Conservation (phyloP, 2,329 filamentous ascomycete genomes). For the Pseudogymnoascus sp. region DNA sequence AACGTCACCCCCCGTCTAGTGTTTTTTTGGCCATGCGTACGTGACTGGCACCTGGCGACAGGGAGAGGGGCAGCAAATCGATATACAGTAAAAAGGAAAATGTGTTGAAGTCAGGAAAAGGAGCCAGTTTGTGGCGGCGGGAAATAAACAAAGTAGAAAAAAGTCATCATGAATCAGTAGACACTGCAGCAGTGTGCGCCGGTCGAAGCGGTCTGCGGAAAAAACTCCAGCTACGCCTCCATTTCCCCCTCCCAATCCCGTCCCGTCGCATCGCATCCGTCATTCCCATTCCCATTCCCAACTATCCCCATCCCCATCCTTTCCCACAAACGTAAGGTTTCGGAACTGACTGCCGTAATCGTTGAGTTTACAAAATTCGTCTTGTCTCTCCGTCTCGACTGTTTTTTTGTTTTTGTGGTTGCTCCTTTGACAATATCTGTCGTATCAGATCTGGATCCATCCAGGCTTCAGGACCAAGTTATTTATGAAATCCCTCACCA, state of each 20-base stretch:
- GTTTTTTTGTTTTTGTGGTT: background rate
- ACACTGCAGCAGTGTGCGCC: background rate
- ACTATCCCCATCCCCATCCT: background rate
- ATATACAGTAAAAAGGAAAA: slow-evolving; percentile 1
- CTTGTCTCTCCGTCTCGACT: background rate
- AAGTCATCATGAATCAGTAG: slow-evolving; percentile 2
- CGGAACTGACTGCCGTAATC: background rate
- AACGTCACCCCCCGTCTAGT: background rate
- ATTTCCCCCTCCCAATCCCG: background rate
- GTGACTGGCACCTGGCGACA: background rate
- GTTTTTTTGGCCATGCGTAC: background rate
- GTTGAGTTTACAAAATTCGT: background rate
- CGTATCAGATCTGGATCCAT: background rate
- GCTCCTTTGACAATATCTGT: background rate
- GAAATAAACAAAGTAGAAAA: background rate
- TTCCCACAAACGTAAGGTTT: background rate
- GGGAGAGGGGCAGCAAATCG: background rate
- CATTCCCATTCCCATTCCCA: background rate
- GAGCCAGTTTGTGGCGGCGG: background rate
- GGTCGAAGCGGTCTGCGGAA: background rate
- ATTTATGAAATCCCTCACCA: background rate
- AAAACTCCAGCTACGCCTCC: slow-evolving; percentile 3
- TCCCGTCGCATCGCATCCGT: background rate
- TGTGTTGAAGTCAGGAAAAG: background rate
- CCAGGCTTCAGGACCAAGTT: background rate